Percentiles rank a stretch among this genome's conserved stretches.
Evolutionary conservation across 176 grass and related monocot genomes (phyloP).

Genomic region (Poa annua): DNA sequence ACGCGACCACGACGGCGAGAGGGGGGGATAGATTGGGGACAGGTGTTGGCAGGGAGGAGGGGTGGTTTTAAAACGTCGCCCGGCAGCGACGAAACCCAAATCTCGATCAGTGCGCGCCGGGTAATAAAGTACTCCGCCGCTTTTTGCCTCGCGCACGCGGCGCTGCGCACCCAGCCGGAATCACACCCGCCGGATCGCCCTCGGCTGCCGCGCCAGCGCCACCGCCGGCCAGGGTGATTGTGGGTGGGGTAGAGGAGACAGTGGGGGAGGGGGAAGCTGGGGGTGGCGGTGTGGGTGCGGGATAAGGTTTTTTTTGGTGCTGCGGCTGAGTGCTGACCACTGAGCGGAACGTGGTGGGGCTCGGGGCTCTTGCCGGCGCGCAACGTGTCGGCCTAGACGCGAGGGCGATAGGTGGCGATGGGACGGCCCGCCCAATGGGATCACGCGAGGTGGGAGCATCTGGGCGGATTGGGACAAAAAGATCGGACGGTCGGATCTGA

Average conservation of each 20-base stretch:
- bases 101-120: slow-evolving; percentile 46
- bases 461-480: not conserved
- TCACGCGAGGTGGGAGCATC: slow-evolving; percentile 53
- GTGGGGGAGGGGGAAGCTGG: rapidly evolving
- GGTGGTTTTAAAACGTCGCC: slow-evolving; percentile 42
- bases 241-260: not conserved
- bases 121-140: slow-evolving; percentile 28
- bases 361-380: not conserved
- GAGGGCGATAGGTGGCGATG: slow-evolving; percentile 39
- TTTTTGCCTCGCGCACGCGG: slow-evolving; percentile 40
- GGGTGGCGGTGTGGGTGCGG: slow-evolving; percentile 12
- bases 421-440: slow-evolving; percentile 48
- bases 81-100: not conserved
- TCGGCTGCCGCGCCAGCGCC: not conserved
- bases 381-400: slow-evolving; percentile 61
- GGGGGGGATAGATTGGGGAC: not conserved
- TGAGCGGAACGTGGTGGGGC: slow-evolving; percentile 40
- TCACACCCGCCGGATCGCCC: not conserved
- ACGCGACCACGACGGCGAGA: slow-evolving; percentile 52
- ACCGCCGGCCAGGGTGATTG: not conserved
- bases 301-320: not conserved
- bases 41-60: slow-evolving; percentile 52
- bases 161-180: not conserved
- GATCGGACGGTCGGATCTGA: slow-evolving; percentile 50
- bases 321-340: not conserved